phyloP scores from a whole-genome alignment of 2,329 filamentous ascomycete species.

The Arachnomyces sp. region DNA sequence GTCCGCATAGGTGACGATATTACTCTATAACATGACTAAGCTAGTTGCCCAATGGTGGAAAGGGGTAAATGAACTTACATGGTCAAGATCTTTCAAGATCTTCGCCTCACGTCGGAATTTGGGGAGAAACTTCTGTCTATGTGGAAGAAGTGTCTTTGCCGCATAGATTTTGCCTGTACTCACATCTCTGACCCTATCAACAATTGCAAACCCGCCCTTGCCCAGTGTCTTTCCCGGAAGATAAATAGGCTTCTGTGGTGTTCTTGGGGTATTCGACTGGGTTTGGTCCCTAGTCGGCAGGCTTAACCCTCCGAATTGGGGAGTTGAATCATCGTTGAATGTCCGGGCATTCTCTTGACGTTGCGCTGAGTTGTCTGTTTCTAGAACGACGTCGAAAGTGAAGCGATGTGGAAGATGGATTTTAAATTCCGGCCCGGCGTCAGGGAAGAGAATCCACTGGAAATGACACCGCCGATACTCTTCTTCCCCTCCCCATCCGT shows the following conservation, averaged over 20 bases:
- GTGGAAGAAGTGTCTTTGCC: conserved; percentile 8
- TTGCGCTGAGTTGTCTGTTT: conserved; percentile 4
- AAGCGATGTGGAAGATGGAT: conserved; percentile 5
- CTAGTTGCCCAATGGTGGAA: neutral
- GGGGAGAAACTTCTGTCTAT: neutral
- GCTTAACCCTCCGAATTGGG: neutral
- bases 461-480: conserved; percentile 8
- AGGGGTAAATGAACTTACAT: conserved; percentile 7
- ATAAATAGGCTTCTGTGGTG: conserved; percentile 9
- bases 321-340: neutral
- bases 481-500: conserved; percentile 5
- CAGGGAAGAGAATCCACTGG: conserved; percentile 9
- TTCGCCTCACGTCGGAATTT: conserved; percentile 6
- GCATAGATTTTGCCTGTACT: conserved; percentile 10
- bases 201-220: conserved; percentile 7
- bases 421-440: neutral
- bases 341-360: conserved; percentile 5
- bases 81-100: conserved; percentile 9
- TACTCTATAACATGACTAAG: conserved; percentile 6
- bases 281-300: conserved; percentile 3
- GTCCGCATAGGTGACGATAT: conserved; percentile 8
- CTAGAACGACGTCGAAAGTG: neutral
- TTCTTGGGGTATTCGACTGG: neutral
- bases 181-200: conserved; percentile 7
- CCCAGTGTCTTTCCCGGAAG: conserved; percentile 4